These are phyloP conservation scores for Sporothrix pallida DNA, from an alignment of 2,329 filamentous ascomycete species.

Conservation along the genomic window DNA sequence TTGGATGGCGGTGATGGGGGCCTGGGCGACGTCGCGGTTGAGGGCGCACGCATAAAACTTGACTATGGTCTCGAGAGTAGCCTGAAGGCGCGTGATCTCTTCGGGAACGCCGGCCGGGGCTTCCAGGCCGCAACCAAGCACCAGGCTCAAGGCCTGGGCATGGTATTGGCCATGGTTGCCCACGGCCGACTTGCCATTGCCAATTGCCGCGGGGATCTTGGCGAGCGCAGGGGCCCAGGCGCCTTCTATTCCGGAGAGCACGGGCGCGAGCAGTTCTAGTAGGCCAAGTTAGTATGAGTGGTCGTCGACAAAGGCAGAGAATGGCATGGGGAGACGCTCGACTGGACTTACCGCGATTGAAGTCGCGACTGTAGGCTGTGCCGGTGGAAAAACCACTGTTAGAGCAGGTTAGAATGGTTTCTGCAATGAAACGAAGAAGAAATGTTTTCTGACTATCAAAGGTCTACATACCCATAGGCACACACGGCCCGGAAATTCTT, in stretches of 20 bases:
- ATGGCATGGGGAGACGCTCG: neutral
- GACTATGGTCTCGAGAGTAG: neutral
- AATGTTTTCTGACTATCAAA: neutral
- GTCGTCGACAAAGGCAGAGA: neutral
- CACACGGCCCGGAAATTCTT: constrained; percentile 13
- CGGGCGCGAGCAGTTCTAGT: neutral
- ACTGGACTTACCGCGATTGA: neutral
- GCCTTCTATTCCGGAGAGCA: neutral
- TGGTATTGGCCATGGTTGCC: too few relatives aligned
- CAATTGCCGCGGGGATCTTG: too few relatives aligned
- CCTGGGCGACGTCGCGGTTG: neutral
- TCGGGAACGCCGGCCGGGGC: neutral
- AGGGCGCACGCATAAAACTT: neutral
- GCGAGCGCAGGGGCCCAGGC: neutral
- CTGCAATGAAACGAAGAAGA: too few relatives aligned
- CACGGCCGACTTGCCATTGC: too few relatives aligned
- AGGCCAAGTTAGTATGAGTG: neutral
- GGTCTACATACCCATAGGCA: neutral
- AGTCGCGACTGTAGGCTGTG: neutral
- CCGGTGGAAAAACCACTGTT: too few relatives aligned
- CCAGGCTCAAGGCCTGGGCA: too few relatives aligned
- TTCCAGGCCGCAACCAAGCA: neutral
- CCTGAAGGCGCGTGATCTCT: neutral
- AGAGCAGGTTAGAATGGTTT: too few relatives aligned
- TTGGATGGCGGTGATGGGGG: neutral